phyloP scores from a whole-genome alignment of 352 stramenopile species.

The Phytophthora multivora region DNA sequence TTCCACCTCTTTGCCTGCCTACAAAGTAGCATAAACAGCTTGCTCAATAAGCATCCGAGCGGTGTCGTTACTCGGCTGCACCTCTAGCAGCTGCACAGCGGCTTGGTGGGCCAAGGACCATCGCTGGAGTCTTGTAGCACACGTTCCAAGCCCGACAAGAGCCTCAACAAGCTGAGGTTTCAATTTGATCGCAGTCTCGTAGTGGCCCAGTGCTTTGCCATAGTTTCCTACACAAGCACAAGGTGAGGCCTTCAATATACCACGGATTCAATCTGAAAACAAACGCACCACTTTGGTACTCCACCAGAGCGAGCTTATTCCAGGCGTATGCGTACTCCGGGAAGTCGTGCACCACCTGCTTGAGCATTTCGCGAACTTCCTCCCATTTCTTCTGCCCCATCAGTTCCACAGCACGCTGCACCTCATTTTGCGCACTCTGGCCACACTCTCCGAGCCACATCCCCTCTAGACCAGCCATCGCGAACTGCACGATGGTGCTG shows the following conservation, averaged over 20 bases:
- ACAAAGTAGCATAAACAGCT: slow-evolving; percentile 58
- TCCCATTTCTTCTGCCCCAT: slow-evolving; percentile 42
- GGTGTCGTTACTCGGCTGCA: slow-evolving; percentile 74
- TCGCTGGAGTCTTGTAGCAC: slow-evolving; percentile 64
- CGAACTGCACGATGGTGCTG: slow-evolving; percentile 73
- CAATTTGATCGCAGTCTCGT: slow-evolving; percentile 61
- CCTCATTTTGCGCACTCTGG: slow-evolving; percentile 38
- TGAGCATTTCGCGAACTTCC: slow-evolving; percentile 48
- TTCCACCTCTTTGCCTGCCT: slow-evolving; percentile 4
- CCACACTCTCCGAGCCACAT: slow-evolving; percentile 73
- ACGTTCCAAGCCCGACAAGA: slow-evolving; percentile 75
- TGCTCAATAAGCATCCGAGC: slow-evolving; percentile 70
- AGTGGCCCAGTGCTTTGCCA: slow-evolving; percentile 54
- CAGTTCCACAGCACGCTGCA: slow-evolving; percentile 50
- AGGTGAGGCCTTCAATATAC: slow-evolving; percentile 1
- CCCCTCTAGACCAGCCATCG: slow-evolving; percentile 68
- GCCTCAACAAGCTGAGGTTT: slow-evolving; percentile 80
- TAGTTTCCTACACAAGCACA: slow-evolving; percentile 43
- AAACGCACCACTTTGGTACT: slow-evolving; percentile 59
- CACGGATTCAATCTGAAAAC: background rate
- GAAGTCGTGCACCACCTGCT: slow-evolving; percentile 50
- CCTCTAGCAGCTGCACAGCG: slow-evolving; percentile 52
- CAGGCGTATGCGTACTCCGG: slow-evolving; percentile 71
- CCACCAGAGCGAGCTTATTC: slow-evolving; percentile 74
- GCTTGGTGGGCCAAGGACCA: slow-evolving; percentile 67